phyloP scores from a whole-genome alignment of 306 rosid species.

The Cicer cuneatum region DNA sequence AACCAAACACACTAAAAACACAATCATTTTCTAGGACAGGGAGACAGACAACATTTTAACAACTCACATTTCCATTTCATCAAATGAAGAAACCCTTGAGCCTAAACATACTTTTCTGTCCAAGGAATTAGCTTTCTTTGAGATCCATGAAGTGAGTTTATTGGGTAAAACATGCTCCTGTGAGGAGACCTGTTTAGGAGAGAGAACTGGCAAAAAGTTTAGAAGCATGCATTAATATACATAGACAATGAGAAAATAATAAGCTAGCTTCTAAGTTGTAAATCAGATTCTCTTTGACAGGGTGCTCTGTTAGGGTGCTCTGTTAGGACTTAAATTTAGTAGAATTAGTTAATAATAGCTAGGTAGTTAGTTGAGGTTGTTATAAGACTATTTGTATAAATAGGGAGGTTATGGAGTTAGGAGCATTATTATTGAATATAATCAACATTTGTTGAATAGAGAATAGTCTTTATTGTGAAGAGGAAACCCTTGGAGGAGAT shows the following conservation, averaged over 20 bases:
- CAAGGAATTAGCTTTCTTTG: slow-evolving; percentile 51
- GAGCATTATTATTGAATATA: too few relatives aligned
- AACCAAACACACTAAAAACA: background rate
- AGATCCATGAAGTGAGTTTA: slow-evolving; percentile 59
- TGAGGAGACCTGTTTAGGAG: slow-evolving; percentile 82
- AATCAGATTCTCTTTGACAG: slow-evolving; percentile 22
- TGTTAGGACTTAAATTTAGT: too few relatives aligned
- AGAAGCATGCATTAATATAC: slow-evolving; percentile 54
- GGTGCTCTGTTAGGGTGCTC: slow-evolving; percentile 2
- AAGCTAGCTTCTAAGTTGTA: slow-evolving; percentile 16
- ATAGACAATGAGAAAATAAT: background rate
- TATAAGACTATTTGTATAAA: too few relatives aligned
- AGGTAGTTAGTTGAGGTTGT: too few relatives aligned
- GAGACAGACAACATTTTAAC: slow-evolving; percentile 12
- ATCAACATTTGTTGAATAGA: too few relatives aligned
- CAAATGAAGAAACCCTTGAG: slow-evolving; percentile 72
- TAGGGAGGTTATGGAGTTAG: too few relatives aligned
- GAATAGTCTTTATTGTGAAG: too few relatives aligned
- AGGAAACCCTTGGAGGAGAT: too few relatives aligned
- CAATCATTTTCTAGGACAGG: slow-evolving; percentile 22
- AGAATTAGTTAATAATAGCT: too few relatives aligned
- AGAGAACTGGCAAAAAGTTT: slow-evolving; percentile 78
- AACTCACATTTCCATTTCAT: slow-evolving; percentile 75
- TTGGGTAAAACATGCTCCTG: slow-evolving; percentile 78
- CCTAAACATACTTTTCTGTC: slow-evolving; percentile 65